These are phyloP conservation scores for Penicillium sclerotiorum DNA, from an alignment of 2,329 filamentous ascomycete species.

Conservation along the genomic window DNA sequence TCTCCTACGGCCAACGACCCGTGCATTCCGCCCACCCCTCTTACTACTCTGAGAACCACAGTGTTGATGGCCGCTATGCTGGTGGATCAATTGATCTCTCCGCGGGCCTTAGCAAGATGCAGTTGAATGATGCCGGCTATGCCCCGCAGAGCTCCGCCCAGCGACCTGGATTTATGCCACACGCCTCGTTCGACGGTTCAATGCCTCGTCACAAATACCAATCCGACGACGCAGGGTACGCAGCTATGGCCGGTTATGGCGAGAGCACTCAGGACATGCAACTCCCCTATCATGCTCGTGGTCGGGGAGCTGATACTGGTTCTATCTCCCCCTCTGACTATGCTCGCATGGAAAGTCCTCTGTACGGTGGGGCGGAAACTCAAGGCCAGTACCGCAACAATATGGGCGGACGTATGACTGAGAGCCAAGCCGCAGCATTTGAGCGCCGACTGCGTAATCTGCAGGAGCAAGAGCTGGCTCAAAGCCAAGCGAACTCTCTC, in stretches of 20 bases:
- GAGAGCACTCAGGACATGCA: conserved; percentile 34
- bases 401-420: conserved; percentile 45
- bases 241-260: conserved; percentile 27
- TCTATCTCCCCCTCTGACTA: conserved; percentile 51
- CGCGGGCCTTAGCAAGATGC: conserved; percentile 37
- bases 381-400: conserved; percentile 50
- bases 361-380: conserved; percentile 51
- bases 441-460: conserved; percentile 54
- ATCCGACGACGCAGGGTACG: conserved; percentile 34
- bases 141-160: conserved; percentile 33
- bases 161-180: conserved; percentile 34
- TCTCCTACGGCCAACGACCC: conserved; percentile 38
- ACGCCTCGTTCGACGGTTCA: conserved; percentile 50
- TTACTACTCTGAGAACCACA: conserved; percentile 43
- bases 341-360: conserved; percentile 47
- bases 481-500: conserved; percentile 29
- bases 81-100: conserved; percentile 34
- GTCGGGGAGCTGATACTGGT: conserved; percentile 48
- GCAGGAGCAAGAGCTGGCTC: conserved; percentile 45
- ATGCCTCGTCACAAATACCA: conserved; percentile 48
- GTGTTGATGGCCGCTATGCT: conserved; percentile 33
- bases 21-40: conserved; percentile 42
- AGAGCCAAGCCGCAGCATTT: conserved; percentile 48
- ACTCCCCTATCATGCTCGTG: conserved; percentile 40
- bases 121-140: conserved; percentile 38